Evolutionary conservation across 768 basidiomycete genomes (phyloP).

Genomic region (Trichaptum fuscoviolaceum): DNA sequence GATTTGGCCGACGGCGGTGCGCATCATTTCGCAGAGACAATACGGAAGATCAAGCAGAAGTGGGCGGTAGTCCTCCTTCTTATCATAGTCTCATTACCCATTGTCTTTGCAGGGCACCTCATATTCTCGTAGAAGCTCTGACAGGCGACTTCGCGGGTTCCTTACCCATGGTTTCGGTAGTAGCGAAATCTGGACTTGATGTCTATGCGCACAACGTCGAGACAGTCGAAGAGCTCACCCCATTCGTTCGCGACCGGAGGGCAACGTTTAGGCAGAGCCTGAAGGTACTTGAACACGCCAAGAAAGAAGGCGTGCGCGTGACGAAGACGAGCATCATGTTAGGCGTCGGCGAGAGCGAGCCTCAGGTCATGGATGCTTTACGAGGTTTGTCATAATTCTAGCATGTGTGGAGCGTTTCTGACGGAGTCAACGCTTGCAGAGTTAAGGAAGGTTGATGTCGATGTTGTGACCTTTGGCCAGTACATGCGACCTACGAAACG

Average conservation of each 20-base stretch:
- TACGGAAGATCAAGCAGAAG: conserved; percentile 95
- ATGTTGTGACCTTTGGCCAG: conserved; percentile 98
- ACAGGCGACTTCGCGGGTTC: conserved; percentile 91
- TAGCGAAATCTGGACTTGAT: conserved; percentile 91
- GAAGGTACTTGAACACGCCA: conserved; percentile 75
- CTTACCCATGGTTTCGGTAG: conserved; percentile 65
- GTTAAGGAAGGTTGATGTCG: conserved; percentile 81
- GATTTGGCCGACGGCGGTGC: conserved; percentile 92
- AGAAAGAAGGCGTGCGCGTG: conserved; percentile 75
- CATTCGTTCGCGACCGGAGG: conserved; percentile 90
- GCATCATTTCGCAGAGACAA: conserved; percentile 92
- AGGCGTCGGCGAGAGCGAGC: conserved; percentile 86
- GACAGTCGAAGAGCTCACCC: conserved; percentile 91
- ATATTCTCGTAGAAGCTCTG: conserved; percentile 93
- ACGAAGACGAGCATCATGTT: conserved; percentile 99
- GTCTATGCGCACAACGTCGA: conserved; percentile 99
- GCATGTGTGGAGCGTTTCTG: conserved; percentile 7
- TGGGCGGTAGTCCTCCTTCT: conserved; percentile 26
- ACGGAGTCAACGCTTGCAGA: conserved; percentile 41
- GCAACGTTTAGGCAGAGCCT: conserved; percentile 88
- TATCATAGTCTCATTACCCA: background rate
- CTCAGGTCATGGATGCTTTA: conserved; percentile 78
- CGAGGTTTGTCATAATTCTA: conserved; percentile 48
- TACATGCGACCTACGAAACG: conserved; percentile 99
- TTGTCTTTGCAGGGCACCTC: conserved; percentile 62